Base-by-base conservation (phyloP, 345 rosid genomes). In the Populus pruinosa region DNA sequence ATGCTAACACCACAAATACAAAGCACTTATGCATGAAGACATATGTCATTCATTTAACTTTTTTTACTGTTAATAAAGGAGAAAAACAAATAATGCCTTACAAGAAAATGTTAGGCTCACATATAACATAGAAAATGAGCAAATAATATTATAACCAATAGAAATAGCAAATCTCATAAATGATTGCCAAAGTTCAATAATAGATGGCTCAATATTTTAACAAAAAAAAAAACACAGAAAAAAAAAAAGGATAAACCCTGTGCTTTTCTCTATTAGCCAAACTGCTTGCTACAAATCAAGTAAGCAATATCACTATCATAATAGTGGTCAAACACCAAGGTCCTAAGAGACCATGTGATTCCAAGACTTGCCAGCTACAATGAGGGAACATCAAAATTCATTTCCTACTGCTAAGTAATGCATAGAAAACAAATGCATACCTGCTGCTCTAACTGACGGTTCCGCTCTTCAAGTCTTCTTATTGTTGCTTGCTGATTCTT, bases 401-500 rank as follows among this genome's bases (percentile, higher is more conserved):
- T 13, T 23, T 33, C 29, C 21, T 23, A 20, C 36, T 3, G 31
- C 9, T 13, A 25, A 35, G 38, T 6, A n/a, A 47, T 29, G 29
- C 73, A 53, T 59, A 53, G 5, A 10, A 68, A 39, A 6, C 0
- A 78, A 71, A 71, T 3, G 13, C 85, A 80, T 80, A 93, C 99
- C 96, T 92, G 99, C 71, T 87, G 97, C 91, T 96, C 99, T 83
- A 96, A 89, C 85, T 93, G 99, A 47, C 97, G 96, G 79, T 92
- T 96, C 77, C 97, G 94, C 80, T 96, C 99, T 82, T 96, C 99
- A 68, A 96, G 95, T 72, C 98, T 91, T 88, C 99, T 93, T 87
- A 96, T 93, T 65, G 99, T 96, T 36, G 99, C 95, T 83, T 93
- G 99, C 79, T 96, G 99, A 87, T 93, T 96, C 89, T 96, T 96